phyloP scores from a whole-genome alignment of 805 yeast species.

The Yarrowia sp. region DNA sequence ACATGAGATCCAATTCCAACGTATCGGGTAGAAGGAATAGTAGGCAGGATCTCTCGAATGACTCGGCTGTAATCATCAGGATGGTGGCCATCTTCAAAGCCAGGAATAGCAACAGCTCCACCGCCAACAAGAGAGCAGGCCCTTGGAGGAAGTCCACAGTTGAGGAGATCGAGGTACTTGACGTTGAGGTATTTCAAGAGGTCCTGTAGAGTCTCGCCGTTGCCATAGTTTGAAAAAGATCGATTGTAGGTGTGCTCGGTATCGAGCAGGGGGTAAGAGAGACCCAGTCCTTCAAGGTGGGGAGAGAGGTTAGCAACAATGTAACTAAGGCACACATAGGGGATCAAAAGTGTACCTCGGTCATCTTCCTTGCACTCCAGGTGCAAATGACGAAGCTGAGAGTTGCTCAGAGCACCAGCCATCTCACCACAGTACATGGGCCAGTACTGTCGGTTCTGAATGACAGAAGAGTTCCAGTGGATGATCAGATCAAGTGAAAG shows the following conservation, averaged over 20 bases:
- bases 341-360: slow-evolving; percentile 17
- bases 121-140: slow-evolving; percentile 19
- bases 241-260: slow-evolving; percentile 18
- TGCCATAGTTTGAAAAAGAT: slow-evolving; percentile 6
- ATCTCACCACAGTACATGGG: slow-evolving; percentile 18
- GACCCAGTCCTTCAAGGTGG: slow-evolving; percentile 4
- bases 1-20: slow-evolving; percentile 18
- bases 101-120: slow-evolving; percentile 9
- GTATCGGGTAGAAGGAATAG: slow-evolving; percentile 30
- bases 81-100: slow-evolving; percentile 28
- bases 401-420: slow-evolving; percentile 11
- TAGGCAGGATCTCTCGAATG: slow-evolving; percentile 31
- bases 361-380: slow-evolving; percentile 14
- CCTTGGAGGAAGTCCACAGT: slow-evolving; percentile 12
- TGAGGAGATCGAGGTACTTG: slow-evolving; percentile 9
- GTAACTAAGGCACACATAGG: slow-evolving; percentile 16
- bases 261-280: slow-evolving; percentile 14
- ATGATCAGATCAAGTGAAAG: slow-evolving; percentile 8
- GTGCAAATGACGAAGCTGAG: slow-evolving; percentile 7
- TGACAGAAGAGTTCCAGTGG: slow-evolving; percentile 14
- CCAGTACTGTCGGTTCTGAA: background rate
- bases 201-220: slow-evolving; percentile 17
- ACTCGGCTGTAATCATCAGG: slow-evolving; percentile 28
- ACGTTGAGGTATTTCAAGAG: slow-evolving; percentile 1
- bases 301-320: slow-evolving; percentile 9